These are phyloP conservation scores for Verticillium zaregamsianum DNA, from an alignment of 2,329 filamentous ascomycete genomes.

Conservation along the genomic window DNA sequence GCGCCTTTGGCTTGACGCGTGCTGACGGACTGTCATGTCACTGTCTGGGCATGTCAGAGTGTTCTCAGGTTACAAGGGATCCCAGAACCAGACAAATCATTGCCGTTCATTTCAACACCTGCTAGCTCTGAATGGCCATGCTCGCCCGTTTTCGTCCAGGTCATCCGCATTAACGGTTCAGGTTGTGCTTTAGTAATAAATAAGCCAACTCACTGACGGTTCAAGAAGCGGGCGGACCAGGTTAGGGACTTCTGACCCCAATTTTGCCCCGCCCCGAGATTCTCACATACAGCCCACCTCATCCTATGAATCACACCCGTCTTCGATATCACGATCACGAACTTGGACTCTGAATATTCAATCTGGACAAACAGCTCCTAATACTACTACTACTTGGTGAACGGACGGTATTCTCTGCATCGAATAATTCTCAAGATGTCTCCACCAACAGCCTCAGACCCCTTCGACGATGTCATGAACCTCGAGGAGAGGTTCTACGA, in stretches of 20 bases:
- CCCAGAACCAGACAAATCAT: no score
- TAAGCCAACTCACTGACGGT: not conserved
- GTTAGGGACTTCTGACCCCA: not conserved
- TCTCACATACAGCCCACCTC: not conserved
- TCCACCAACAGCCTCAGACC: conserved; percentile 34
- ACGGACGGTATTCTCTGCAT: not conserved
- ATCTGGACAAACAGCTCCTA: no score
- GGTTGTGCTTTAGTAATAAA: not conserved
- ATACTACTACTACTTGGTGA: no score
- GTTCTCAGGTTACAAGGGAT: no score
- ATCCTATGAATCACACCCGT: not conserved
- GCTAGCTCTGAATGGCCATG: not conserved
- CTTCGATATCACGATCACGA: not conserved
- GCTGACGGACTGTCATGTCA: not conserved
- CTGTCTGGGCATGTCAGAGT: not conserved
- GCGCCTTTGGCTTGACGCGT: not conserved
- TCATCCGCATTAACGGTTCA: not conserved
- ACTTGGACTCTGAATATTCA: no score
- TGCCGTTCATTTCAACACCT: no score
- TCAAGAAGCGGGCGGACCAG: not conserved
- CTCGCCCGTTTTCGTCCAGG: not conserved
- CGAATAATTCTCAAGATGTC: not conserved
- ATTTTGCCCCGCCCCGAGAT: not conserved
- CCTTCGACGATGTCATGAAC: conserved; percentile 54
- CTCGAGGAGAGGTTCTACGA: conserved; percentile 71